Conservation (phyloP, 331 rosid genomes). For the Malus hybrid region DNA sequence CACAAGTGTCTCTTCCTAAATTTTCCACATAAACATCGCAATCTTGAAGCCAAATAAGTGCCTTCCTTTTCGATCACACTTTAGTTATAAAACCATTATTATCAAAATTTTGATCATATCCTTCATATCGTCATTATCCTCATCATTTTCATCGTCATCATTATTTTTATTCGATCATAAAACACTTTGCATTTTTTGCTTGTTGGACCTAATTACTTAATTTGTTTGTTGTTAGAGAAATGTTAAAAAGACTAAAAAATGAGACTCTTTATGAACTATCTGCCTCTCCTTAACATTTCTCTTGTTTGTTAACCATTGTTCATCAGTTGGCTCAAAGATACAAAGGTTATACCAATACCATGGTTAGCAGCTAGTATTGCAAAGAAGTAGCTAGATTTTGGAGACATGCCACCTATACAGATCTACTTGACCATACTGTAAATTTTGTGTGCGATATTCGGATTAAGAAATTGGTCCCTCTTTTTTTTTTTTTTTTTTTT, state of each 20-base stretch:
- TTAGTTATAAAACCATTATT: too few relatives aligned
- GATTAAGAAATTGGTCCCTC: too few relatives aligned
- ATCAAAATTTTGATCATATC: neutral
- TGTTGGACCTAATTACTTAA: neutral
- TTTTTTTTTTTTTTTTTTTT: too few relatives aligned
- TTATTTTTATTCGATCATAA: neutral
- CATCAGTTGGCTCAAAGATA: neutral
- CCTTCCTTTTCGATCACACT: conserved; percentile 10
- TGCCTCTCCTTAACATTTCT: too few relatives aligned
- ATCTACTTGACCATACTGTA: too few relatives aligned
- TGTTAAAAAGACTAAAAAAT: too few relatives aligned
- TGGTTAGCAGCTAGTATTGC: too few relatives aligned
- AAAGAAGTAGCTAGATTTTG: too few relatives aligned
- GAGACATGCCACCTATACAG: too few relatives aligned
- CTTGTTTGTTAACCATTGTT: neutral
- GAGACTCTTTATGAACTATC: too few relatives aligned
- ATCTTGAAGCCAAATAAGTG: conserved; percentile 24
- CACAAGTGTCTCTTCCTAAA: conserved; percentile 21
- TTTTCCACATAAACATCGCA: conserved; percentile 23
- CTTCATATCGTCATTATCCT: conserved; percentile 25
- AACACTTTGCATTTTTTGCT: neutral
- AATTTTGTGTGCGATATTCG: too few relatives aligned
- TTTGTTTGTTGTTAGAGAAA: neutral
- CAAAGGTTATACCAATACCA: neutral
- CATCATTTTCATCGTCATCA: conserved; percentile 8